Base-by-base conservation (phyloP, 225 moss, liverwort and hornwort species). In the Neckera pumila region DNA sequence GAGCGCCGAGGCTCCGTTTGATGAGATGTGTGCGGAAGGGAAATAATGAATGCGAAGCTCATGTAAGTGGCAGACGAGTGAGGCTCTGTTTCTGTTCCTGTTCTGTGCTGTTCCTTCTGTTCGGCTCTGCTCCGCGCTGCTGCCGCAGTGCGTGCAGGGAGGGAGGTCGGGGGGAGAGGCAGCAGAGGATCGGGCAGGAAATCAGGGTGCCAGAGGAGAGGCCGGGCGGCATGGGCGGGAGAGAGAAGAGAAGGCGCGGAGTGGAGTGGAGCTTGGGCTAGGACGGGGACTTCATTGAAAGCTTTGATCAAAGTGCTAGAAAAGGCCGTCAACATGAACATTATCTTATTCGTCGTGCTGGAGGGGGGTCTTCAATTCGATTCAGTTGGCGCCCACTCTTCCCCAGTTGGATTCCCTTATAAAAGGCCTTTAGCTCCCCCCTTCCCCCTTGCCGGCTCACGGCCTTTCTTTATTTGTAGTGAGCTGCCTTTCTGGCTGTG, bases 121-220 rank as follows among this genome's bases (percentile, higher is more conserved):
- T 34, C 67, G 54, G 47, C 51, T n/a, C 75, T 57, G 82, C 82
- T 84, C 79, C 86, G 89, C 89, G 86, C 89, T 89, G 76, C 89
- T 85, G 88, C 89, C 34, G 81, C 85, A 89, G 84, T 77, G 43
- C 74, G 51, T 31, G 83, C 89, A 70, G 89, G 76, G 45, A 59
- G 38, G 76, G 66, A 78, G 38, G 79, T 85, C 70, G 51, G 67
- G 61, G 61, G 63, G 62, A 45, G 33, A n/a, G 60, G 45, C 36
- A 69, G 73, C 82, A 85, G 87, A 64, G 90, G 86, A 92, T 92
- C 92, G 73, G 76, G 92, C 86, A 90, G 92, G 60, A 90, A 82
- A 92, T 92, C 90, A 82, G 89, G 87, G 88, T 90, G 89, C 56
- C 88, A 90, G 88, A 61, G 82, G 78, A 69, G 81, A 61, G 81